A percentile compares a stretch with the other conserved stretches of the same genome.
Conservation (phyloP, 192 early-diverging fungal species). For the Pecoramyces ruminantium region DNA sequence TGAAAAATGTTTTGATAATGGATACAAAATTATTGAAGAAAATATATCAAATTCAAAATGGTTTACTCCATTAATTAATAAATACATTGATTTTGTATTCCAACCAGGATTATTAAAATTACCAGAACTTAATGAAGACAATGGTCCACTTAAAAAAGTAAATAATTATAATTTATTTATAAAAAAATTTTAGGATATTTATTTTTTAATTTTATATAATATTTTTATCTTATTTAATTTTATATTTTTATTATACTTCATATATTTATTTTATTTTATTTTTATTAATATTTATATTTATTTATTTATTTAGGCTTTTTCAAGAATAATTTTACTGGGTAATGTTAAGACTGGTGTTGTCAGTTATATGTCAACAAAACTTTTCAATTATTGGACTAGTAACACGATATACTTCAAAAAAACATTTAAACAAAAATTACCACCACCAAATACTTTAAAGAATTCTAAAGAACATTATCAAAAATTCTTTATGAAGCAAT, state of each 20-base stretch:
- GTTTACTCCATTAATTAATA: neutral
- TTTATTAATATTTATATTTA: too few species aligned
- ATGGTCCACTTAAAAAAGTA: neutral
- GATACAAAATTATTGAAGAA: neutral
- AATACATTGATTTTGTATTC: neutral
- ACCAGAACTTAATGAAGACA: neutral
- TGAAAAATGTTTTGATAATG: neutral
- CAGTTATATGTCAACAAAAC: neutral
- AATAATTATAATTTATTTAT: neutral
- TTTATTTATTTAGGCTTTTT: neutral
- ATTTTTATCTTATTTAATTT: too few species aligned
- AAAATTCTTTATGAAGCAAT: slow-evolving; percentile 6
- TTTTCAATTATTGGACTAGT: neutral
- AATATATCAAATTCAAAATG: neutral
- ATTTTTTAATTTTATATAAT: too few species aligned
- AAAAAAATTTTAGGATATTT: too few species aligned
- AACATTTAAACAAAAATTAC: neutral
- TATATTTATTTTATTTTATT: too few species aligned
- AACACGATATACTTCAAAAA: neutral
- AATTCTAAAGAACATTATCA: neutral
- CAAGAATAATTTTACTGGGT: neutral
- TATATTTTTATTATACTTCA: too few species aligned
- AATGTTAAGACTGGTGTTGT: neutral
- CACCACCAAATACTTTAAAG: neutral
- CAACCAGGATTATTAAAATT: neutral